Base-by-base conservation (phyloP, 2,329 filamentous ascomycete species). In the Decorospora gaudefroyi region DNA sequence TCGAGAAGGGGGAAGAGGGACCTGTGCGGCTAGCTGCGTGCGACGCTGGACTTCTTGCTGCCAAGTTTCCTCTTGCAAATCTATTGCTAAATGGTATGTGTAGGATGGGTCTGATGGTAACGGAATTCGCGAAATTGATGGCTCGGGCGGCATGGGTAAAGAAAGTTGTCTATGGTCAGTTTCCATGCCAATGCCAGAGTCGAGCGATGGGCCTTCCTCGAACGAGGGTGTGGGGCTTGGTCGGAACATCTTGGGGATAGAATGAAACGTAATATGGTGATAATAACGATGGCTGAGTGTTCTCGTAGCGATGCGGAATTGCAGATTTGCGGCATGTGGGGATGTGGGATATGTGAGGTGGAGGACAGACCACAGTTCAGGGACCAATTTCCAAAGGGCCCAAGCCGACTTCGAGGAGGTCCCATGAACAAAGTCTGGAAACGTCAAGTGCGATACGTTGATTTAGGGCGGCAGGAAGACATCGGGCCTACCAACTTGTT, bases 101-200 rank as follows among this genome's bases (percentile, higher is more conserved):
- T 28, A 4, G 3, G 6, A 9, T 17, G 12, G 10, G 21, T 17
- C 13, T 22, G 26, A 12, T 1, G 29, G 11, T 13, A 18, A 21
- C 4, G 28, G n/a, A n/a, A n/a, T n/a, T n/a, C n/a, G n/a, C n/a
- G 7, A 40, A 10, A n/a, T 5, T 21, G 35, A 28, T 8, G 25
- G n/a, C 27, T 6, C 8, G 12, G 7, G 27, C 15, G 25, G 12
- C 17, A 28, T 9, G 3, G 17, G 17, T 3, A 23, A 19, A 18
- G 25, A 13, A 8, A 13, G 12, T 8, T 6, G 9, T 31, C 21
- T 23, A 13, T n/a, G 31, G 15, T 17, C 17, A 3, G 22, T 12
- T 9, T 21, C 18, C 13, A 29, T 34, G 25, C 30, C 42, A 9
- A 46, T 40, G 10, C 35, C 42, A 30, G 42, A 46, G 23, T 46